Evolutionary conservation across 805 yeast species (phyloP), one percentile per base, ranked within the genome.

Genomic region (Sugiyamaella mastotermitis): DNA sequence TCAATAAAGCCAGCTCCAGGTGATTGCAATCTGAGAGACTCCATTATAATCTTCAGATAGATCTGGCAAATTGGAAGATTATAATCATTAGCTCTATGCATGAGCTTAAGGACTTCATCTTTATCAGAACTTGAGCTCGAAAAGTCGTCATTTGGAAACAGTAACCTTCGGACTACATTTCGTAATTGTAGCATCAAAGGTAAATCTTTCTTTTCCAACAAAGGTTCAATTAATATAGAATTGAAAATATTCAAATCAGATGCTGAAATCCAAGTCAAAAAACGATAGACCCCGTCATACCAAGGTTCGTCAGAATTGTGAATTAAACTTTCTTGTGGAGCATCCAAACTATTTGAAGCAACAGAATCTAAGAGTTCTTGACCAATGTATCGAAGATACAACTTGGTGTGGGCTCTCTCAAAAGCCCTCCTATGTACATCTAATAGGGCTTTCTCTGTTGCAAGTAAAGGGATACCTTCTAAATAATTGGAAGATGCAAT

Each of bases 391-490:
- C 34, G 22, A 23, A 49, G 33, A 33, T 42, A 45, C 3, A 39
- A 36, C 24, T 34, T 38, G 7, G 46, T 27, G 26, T 33, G 27
- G 3, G 38, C 8, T n/a, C 26, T 25, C 19, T 47, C 44, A 26
- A 51, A 50, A 5, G 29, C 17, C 7, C 45, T 29, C 10, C 51
- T 43, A 14, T 51, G 52, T n/a, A 51, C 40, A 8, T 47, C 47
- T n/a, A 52, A 42, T 16, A 41, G 32, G 16, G 44, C 22, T 7
- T 24, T 22, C 32, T 52, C 56, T 7, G 40, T 33, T 3, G 50
- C 47, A 30, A 31, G 33, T 9, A 51, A 32, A 13, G 20, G 15
- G 21, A 33, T 11, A 19, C 24, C 20, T 19, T 37, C 45, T 5
- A 37, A 24, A 6, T 34, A 17, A 2, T 36, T 38, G 47, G 33